Percentiles rank a stretch among this genome's conserved stretches.
Evolutionary conservation across 441 rosid genomes (phyloP).

Genomic region (Erodium chrysanthum): DNA sequence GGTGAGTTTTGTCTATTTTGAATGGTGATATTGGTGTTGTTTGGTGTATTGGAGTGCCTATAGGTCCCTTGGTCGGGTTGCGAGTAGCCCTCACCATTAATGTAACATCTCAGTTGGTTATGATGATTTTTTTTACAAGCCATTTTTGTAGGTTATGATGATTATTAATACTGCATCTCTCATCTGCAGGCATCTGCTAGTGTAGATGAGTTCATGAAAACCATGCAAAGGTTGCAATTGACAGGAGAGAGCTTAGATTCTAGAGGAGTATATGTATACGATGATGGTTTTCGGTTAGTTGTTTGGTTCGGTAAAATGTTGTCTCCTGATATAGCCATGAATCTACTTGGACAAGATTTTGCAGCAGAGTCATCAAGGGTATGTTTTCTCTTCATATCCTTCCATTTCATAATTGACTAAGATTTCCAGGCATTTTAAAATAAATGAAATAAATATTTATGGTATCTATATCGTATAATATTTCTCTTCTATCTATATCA

Average conservation of each 20-base stretch:
- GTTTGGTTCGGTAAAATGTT: conserved; percentile 94
- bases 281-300: conserved; percentile 76
- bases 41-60: neutral
- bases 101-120: neutral
- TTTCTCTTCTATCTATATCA: neutral
- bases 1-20: conserved; percentile 30
- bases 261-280: conserved; percentile 79
- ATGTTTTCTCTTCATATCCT: conserved; percentile 15
- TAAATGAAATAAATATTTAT: neutral
- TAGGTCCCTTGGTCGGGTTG: neutral
- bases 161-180: conserved; percentile 13
- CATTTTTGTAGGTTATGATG: neutral
- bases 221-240: conserved; percentile 48
- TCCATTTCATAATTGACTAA: neutral
- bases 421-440: neutral
- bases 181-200: conserved; percentile 47
- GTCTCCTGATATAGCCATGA: conserved; percentile 70
- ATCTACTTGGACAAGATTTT: conserved; percentile 73
- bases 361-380: conserved; percentile 89
- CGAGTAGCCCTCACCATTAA: neutral
- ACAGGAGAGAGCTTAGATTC: conserved; percentile 80
- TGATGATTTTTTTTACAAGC: neutral
- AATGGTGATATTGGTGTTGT: conserved; percentile 2
- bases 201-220: conserved; percentile 33
- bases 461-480: neutral